Base-by-base conservation (phyloP, 176 grass and related monocot genomes). In the Metroxylon sagu region DNA sequence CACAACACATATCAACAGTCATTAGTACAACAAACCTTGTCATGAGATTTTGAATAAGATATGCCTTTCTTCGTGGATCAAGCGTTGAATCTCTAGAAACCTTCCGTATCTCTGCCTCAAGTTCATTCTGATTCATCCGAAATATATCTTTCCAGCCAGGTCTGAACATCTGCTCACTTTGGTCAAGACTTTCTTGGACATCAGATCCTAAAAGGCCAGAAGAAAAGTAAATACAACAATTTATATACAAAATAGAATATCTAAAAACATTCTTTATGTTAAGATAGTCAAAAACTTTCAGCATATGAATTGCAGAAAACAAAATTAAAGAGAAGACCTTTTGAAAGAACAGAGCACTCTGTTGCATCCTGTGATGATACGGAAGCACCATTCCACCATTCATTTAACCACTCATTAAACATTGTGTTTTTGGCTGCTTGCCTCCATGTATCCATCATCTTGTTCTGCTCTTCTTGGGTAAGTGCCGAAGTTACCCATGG, bases 121-220 rank as follows among this genome's bases (percentile, higher is more conserved):
- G 71, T 74, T 95, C 90, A 54, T 73, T 81, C 55, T 95, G 85
- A 71, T 95, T 95, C 90, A 95, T 95, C 63, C 76, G 53, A 53
- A 95, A 95, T 64, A 95, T 89, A 66, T 95, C 90, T 60, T 95
- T 95, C 90, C 90, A 95, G 12, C 90, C 90, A 75, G 85, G 90
- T 43, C 77, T 89, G 61, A 95, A 95, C 77, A 73, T 89, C 73
- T 86, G 69, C 7, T 79, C 80, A 71, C 56, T 76, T 57, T 86
- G 85, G 8, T 84, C 77, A 21, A 81, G 26, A 50, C 64, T 75
- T 58, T 89, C 85, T 77, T 85, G 72, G 19, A 26, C 25, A 51
- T 63, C 50, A 39, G 26, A 25, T 14, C 19, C 70, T 62, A 73
- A 25, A 43, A 10, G 35, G 27, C 35, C 35, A 43, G 70, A 48